Evolutionary conservation across 345 rosid species (phyloP).

Genomic region (Aquilaria yunnanensis): DNA sequence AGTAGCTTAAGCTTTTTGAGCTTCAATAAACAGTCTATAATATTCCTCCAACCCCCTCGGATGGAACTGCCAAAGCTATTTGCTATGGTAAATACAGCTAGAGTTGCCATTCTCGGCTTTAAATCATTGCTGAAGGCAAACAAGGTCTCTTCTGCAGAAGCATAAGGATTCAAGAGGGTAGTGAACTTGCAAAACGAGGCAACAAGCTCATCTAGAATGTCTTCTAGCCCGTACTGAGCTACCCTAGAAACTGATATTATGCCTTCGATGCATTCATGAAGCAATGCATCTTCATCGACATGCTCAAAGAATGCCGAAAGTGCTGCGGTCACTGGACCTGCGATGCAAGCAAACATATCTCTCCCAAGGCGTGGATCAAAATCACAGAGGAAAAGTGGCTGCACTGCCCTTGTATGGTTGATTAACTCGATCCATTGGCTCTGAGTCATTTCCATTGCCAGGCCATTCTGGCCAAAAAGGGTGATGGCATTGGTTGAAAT

Average conservation of each 20-base stretch:
- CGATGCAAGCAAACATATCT: conserved; percentile 83
- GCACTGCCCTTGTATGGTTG: conserved; percentile 40
- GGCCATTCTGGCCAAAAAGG: conserved; percentile 40
- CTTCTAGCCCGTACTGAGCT: conserved; percentile 73
- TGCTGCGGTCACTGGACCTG: conserved; percentile 85
- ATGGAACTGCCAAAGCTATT: conserved; percentile 74
- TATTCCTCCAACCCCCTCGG: conserved; percentile 88
- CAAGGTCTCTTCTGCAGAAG: conserved; percentile 80
- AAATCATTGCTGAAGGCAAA: conserved; percentile 75
- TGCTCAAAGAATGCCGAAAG: conserved; percentile 84
- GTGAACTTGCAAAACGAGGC: conserved; percentile 86
- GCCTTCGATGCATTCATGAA: conserved; percentile 86
- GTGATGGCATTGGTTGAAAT: conserved; percentile 56
- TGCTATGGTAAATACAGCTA: conserved; percentile 80
- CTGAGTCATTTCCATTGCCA: conserved; percentile 57
- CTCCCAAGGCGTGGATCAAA: conserved; percentile 70
- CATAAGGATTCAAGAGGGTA: conserved; percentile 75
- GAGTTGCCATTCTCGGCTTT: conserved; percentile 90
- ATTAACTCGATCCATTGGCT: conserved; percentile 76
- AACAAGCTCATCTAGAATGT: conserved; percentile 80
- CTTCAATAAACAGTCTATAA: conserved; percentile 79
- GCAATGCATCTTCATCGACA: conserved; percentile 80
- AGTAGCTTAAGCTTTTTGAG: conserved; percentile 83
- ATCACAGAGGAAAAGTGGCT: conserved; percentile 43
- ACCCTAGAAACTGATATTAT: conserved; percentile 79